Percentiles rank a stretch among this genome's conserved stretches.
Evolutionary conservation across 2,329 filamentous ascomycete genomes (phyloP).

Genomic region (Claviceps capensis): DNA sequence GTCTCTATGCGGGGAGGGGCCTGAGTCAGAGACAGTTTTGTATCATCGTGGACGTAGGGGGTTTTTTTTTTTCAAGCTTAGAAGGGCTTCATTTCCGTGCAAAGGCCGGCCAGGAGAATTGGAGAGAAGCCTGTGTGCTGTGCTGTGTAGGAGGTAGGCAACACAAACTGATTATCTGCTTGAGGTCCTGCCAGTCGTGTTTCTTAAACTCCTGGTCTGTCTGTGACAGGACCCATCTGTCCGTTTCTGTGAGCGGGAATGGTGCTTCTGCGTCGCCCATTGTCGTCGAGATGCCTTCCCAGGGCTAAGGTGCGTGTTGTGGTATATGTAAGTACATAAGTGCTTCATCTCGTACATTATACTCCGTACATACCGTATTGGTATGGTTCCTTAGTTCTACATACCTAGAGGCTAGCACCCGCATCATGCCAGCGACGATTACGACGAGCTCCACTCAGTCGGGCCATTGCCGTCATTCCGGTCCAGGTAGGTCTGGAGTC

Average conservation of each 20-base stretch:
- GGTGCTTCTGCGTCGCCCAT: constrained; percentile 35
- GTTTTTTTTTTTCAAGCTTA: background rate
- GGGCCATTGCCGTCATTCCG: too few relatives aligned
- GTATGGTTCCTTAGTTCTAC: background rate
- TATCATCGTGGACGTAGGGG: background rate
- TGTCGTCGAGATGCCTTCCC: constrained; percentile 1
- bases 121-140: background rate
- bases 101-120: background rate
- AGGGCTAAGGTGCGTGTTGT: background rate
- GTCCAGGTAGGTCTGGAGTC: too few relatives aligned
- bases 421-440: too few relatives aligned
- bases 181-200: constrained; percentile 63
- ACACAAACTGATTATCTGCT: constrained; percentile 47
- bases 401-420: too few relatives aligned
- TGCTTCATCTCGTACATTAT: background rate
- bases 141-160: background rate
- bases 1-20: constrained; percentile 19
- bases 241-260: constrained; percentile 46
- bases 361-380: too few relatives aligned
- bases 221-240: constrained; percentile 43
- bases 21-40: background rate
- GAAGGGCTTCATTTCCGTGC: background rate
- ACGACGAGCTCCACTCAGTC: too few relatives aligned
- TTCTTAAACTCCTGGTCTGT: constrained; percentile 58
- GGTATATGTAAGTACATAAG: background rate